Evolutionary conservation across 768 basidiomycete species (phyloP), one percentile per base, ranked within the genome.

Genomic region (Podaxis sp.): DNA sequence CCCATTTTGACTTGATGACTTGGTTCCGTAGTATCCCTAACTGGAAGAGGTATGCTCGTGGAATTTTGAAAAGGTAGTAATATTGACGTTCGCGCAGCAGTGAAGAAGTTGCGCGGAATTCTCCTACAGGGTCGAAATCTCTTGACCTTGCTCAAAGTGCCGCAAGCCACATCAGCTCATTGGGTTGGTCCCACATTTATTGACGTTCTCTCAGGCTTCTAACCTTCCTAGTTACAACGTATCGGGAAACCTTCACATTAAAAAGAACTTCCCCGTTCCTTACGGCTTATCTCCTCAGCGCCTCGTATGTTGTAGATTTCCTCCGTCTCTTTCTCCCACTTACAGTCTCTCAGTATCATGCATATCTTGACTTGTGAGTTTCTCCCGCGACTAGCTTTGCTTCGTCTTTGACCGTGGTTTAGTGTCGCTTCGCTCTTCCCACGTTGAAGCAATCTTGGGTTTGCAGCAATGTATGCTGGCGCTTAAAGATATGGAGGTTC

Each of bases 101-200:
- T 51, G 82, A 83, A 61, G 76, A 80, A 41, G 74, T 76, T 36
- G 70, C 77, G 13, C 77, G 78, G 63, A 80, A 80, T 65, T 81
- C 83, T 44, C 80, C 84, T 0, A 66, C 79, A 7, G 85, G 85
- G 26, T 73, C 84, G 59, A 87, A 88, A 69, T 86, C 90, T 1
- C 88, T 92, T 64, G 91, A 93, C 69, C 76, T 90, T 13, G 87
- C 89, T 15, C 87, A 90, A 71, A 78, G 82, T 55, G 90, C 91
- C 44, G 91, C 91, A 38, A 83, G 82, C 51, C 87, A 90, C 66
- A 78, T 92, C 57, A 87, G 86, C 64, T 77, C 86, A 2, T 82
- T 88, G 66, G 82, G 91, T 89, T 68, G 66, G 75, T 69, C n/a
- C 48, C 44, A 11, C 13, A 26, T 57, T 36, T 26, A 13, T 15